Conservation (phyloP, 2,329 filamentous ascomycete genomes). For the Phialophora tarda region DNA sequence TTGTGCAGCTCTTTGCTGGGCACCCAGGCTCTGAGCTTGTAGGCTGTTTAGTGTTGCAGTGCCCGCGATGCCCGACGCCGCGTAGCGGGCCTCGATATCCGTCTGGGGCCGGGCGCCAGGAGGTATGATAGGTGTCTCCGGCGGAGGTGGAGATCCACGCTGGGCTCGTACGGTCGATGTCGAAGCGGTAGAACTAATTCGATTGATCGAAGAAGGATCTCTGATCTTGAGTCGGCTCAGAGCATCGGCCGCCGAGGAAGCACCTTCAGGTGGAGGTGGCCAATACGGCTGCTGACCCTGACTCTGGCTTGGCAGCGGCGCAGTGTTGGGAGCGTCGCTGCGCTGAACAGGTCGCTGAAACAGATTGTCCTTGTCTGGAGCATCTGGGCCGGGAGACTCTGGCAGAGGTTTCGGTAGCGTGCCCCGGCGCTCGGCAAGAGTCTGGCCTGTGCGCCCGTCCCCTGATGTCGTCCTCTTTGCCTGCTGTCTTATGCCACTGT, state of each 20-base stretch:
- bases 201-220: constrained; percentile 61
- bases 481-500: constrained; percentile 39
- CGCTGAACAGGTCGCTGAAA: constrained; percentile 69
- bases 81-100: constrained; percentile 89
- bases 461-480: constrained; percentile 51
- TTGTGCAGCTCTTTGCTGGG: constrained; percentile 74
- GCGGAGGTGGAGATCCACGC: constrained; percentile 90
- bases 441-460: constrained; percentile 62
- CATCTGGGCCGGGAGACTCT: constrained; percentile 77
- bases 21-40: constrained; percentile 80
- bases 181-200: constrained; percentile 81
- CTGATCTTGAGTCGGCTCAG: constrained; percentile 56
- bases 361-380: constrained; percentile 76
- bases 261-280: constrained; percentile 55
- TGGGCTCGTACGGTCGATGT: constrained; percentile 91
- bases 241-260: constrained; percentile 37
- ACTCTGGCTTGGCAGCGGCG: constrained; percentile 58
- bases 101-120: constrained; percentile 69
- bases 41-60: constrained; percentile 80
- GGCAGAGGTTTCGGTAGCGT: constrained; percentile 79
- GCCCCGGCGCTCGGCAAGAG: constrained; percentile 79
- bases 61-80: constrained; percentile 86
- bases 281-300: constrained; percentile 70
- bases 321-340: constrained; percentile 37
- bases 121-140: constrained; percentile 84